Conservation (phyloP, 345 rosid species). For the Cardamine resedifolia region DNA sequence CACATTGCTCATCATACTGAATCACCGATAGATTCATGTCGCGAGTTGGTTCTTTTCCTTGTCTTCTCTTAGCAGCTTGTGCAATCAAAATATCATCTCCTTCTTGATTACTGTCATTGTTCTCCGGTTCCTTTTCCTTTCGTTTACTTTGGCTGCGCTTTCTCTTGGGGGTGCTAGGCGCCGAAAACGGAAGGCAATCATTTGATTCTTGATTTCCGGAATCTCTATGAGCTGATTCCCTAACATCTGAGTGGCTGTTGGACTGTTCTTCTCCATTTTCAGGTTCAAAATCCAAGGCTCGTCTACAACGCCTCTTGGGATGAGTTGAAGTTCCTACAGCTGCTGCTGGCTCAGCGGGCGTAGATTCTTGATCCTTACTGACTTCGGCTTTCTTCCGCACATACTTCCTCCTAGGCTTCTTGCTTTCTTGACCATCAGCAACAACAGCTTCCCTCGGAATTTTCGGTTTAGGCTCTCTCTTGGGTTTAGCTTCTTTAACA, state of each 20-base stretch:
- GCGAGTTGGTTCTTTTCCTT: constrained; percentile 36
- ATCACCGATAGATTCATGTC: constrained; percentile 40
- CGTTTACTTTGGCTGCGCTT: constrained; percentile 19
- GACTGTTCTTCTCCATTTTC: constrained; percentile 24
- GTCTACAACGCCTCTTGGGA: constrained; percentile 53
- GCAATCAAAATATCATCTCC: neutral
- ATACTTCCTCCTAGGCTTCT: constrained; percentile 57
- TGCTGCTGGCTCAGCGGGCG: constrained; percentile 38
- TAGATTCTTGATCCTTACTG: constrained; percentile 28
- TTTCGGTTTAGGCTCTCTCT: constrained; percentile 23
- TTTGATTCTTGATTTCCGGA: constrained; percentile 35
- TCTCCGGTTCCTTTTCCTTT: neutral
- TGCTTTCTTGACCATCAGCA: constrained; percentile 37
- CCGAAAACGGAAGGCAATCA: constrained; percentile 15
- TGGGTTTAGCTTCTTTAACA: constrained; percentile 54
- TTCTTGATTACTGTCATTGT: neutral
- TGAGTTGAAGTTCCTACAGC: constrained; percentile 30
- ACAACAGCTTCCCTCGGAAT: constrained; percentile 42
- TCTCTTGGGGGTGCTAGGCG: constrained; percentile 44
- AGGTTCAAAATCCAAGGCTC: constrained; percentile 52
- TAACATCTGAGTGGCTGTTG: constrained; percentile 22
- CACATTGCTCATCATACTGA: constrained; percentile 41
- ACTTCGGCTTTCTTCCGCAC: constrained; percentile 41
- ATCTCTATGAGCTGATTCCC: constrained; percentile 42
- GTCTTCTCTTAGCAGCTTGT: constrained; percentile 36